Conservation (phyloP, 768 basidiomycete species). For the Austroboletus festivus region DNA sequence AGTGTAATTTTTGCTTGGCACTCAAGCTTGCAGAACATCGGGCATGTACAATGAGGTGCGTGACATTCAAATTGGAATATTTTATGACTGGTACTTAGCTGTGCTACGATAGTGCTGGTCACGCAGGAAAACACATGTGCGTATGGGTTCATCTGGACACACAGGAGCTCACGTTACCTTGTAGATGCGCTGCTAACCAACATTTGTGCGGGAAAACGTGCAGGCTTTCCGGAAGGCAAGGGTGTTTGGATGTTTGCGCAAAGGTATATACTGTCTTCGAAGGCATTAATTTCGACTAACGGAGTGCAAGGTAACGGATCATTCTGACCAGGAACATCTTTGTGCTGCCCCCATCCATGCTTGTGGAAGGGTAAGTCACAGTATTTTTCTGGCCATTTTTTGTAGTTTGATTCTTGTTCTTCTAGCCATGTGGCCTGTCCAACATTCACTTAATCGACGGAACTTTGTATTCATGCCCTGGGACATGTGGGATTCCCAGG, state of each 20-base stretch:
- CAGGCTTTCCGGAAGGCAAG: conserved; percentile 41
- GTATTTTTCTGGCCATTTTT: background rate
- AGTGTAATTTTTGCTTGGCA: conserved; percentile 40
- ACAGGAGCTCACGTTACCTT: background rate
- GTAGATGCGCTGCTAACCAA: conserved; percentile 49
- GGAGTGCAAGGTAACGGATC: conserved; percentile 41
- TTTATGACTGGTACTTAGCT: background rate
- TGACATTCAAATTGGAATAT: background rate
- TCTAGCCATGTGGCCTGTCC: conserved; percentile 43
- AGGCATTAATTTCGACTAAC: too few species aligned
- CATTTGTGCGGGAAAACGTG: conserved; percentile 60
- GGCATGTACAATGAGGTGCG: conserved; percentile 48
- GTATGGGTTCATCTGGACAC: fast-evolving
- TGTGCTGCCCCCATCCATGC: conserved; percentile 53
- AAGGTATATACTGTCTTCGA: conserved; percentile 35
- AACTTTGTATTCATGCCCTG: conserved; percentile 38
- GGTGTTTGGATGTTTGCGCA: conserved; percentile 51
- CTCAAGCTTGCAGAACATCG: conserved; percentile 29
- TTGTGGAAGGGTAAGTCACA: conserved; percentile 47
- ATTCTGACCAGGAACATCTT: conserved; percentile 46
- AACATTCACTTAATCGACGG: conserved; percentile 29
- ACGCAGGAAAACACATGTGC: conserved; percentile 54
- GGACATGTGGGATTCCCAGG: conserved; percentile 43
- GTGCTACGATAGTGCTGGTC: conserved; percentile 46
- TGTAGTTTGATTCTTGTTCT: background rate